Conservation (phyloP, 1,284 basidiomycete genomes). For the Melampsora americana region DNA sequence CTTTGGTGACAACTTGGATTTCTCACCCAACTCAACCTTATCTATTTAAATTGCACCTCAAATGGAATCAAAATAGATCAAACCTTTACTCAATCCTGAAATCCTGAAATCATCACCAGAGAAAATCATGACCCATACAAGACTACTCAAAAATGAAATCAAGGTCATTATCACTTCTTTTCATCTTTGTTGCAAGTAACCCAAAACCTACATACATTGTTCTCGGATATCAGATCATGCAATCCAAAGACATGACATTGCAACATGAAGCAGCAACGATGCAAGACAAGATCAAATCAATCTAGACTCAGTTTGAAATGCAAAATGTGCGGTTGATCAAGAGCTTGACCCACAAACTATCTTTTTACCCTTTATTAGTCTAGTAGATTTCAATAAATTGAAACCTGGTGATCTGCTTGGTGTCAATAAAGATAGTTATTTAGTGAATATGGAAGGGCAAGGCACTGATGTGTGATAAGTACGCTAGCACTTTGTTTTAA, state of each 20-base stretch:
- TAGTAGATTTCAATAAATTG: conserved; percentile 85
- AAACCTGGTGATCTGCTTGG: conserved; percentile 91
- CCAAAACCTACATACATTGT: not conserved
- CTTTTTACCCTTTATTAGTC: conserved; percentile 94
- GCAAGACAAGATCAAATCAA: conserved; percentile 98
- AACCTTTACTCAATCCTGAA: conserved; percentile 59
- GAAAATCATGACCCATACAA: conserved; percentile 77
- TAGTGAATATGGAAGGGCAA: too few relatives aligned
- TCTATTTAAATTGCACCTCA: too few relatives aligned
- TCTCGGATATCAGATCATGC: conserved; percentile 70
- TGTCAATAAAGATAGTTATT: conserved; percentile 99
- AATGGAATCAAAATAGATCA: conserved; percentile 1
- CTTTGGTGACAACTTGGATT: too few relatives aligned
- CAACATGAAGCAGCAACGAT: conserved; percentile 92
- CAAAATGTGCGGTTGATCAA: conserved; percentile 99
- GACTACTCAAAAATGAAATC: conserved; percentile 89
- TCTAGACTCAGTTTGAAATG: conserved; percentile 86
- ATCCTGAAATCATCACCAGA: conserved; percentile 70
- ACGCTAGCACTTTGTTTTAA: too few relatives aligned
- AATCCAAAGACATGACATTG: conserved; percentile 83
- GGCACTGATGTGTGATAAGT: too few relatives aligned
- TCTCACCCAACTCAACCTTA: too few relatives aligned
- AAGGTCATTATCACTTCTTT: conserved; percentile 61
- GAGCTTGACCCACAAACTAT: conserved; percentile 90
- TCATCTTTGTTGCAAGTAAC: not conserved